Evolutionary conservation across 345 rosid species (phyloP).

Genomic region (Citrus hindsii): DNA sequence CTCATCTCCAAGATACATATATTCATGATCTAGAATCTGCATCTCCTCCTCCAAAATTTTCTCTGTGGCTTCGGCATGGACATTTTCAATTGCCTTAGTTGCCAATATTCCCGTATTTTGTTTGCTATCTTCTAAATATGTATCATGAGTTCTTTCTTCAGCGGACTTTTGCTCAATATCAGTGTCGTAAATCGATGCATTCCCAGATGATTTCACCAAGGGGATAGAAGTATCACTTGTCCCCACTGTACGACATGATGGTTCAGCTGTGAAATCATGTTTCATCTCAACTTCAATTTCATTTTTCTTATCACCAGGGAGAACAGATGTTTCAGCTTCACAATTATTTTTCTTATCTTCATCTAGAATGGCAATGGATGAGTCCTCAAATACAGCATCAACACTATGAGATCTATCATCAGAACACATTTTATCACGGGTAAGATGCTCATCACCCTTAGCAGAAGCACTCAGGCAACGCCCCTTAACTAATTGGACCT

Average conservation of each 20-base stretch:
- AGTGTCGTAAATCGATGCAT: constrained; percentile 21
- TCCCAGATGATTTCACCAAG: constrained; percentile 15
- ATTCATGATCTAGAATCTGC: constrained; percentile 51
- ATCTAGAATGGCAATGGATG: constrained; percentile 17
- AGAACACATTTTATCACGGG: constrained; percentile 23
- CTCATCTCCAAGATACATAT: constrained; percentile 60
- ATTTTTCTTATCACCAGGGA: constrained; percentile 17
- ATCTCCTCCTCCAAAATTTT: constrained; percentile 75
- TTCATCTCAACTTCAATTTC: constrained; percentile 29
- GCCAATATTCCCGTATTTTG: constrained; percentile 21
- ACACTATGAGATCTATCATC: constrained; percentile 23
- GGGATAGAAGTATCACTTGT: constrained; percentile 24
- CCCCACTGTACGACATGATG: constrained; percentile 21
- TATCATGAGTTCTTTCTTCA: constrained; percentile 25
- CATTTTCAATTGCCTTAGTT: constrained; percentile 20
- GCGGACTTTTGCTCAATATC: constrained; percentile 25
- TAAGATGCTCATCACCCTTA: constrained; percentile 26
- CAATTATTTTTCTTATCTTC: constrained; percentile 17
- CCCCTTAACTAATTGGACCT: constrained; percentile 14
- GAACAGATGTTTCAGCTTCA: constrained; percentile 1
- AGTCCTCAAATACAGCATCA: constrained; percentile 23
- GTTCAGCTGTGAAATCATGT: constrained; percentile 23
- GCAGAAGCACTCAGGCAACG: constrained; percentile 27
- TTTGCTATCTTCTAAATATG: constrained; percentile 8
- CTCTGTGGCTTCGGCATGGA: constrained; percentile 38